phyloP scores from a whole-genome alignment of 371 early-diverging fungal species.

The Thermomucor indicae-seudaticae region DNA sequence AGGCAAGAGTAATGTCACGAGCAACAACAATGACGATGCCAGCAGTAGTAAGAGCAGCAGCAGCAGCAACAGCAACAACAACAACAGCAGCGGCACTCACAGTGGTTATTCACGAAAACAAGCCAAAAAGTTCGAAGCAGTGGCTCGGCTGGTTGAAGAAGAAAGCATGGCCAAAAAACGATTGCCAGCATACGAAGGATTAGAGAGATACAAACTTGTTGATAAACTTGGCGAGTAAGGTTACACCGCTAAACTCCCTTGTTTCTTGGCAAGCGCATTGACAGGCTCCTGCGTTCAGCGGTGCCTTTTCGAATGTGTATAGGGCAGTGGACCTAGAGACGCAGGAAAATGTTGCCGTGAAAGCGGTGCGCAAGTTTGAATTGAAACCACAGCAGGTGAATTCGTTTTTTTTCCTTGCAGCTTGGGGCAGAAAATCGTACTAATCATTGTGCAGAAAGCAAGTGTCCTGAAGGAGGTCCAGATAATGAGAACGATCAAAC shows the following conservation, averaged over 20 bases:
- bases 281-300: slow-evolving; percentile 32
- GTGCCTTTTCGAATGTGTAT: slow-evolving; percentile 78
- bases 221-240: slow-evolving; percentile 63
- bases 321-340: slow-evolving; percentile 53
- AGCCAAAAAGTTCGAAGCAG: slow-evolving; percentile 19
- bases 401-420: neutral
- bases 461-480: slow-evolving; percentile 84
- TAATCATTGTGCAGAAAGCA: slow-evolving; percentile 60
- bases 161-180: slow-evolving; percentile 12
- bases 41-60: too few species aligned
- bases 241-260: neutral
- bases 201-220: slow-evolving; percentile 46
- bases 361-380: slow-evolving; percentile 62
- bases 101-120: too few species aligned
- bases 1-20: too few species aligned
- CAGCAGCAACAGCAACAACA: too few species aligned
- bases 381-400: slow-evolving; percentile 18
- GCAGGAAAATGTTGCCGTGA: slow-evolving; percentile 66
- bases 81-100: too few species aligned
- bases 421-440: neutral
- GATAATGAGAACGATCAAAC: slow-evolving; percentile 78
- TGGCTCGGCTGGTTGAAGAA: slow-evolving; percentile 16
- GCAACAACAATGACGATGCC: too few species aligned
- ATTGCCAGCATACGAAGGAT: slow-evolving; percentile 12
- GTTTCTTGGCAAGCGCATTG: neutral